These are phyloP conservation scores for Anisodus acutangulus DNA, from an alignment of 257 asterid species.

Conservation along the genomic window DNA sequence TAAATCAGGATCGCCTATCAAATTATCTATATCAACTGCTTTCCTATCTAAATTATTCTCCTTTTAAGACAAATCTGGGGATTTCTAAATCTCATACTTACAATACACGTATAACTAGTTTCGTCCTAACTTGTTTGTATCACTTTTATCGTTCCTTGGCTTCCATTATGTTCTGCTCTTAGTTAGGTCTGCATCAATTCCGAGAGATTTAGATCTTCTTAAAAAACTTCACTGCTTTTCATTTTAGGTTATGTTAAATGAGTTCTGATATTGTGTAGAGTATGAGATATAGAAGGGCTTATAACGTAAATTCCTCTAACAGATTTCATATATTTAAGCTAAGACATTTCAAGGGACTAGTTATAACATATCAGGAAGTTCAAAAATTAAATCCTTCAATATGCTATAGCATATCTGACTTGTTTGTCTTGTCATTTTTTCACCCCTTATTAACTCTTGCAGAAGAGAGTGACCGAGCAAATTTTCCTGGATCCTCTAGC, in stretches of 20 bases:
- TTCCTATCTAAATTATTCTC: neutral
- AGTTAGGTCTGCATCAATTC: conserved; percentile 3
- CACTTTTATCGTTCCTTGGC: neutral
- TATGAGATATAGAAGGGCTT: conserved; percentile 12
- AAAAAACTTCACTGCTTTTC: neutral
- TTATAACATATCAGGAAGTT: neutral
- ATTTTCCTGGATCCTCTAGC: conserved; percentile 64
- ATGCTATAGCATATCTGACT: neutral
- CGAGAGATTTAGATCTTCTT: neutral
- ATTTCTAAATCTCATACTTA: neutral
- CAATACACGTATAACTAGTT: neutral
- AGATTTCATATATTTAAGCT: neutral
- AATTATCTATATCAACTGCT: neutral
- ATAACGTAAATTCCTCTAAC: neutral
- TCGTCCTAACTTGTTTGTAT: neutral
- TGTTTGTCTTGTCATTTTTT: conserved; percentile 1
- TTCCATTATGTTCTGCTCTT: neutral
- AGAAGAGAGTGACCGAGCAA: conserved; percentile 85
- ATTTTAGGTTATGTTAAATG: neutral
- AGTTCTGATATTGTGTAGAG: neutral
- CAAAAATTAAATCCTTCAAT: neutral
- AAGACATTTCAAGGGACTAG: neutral
- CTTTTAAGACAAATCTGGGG: neutral
- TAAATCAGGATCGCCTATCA: neutral
- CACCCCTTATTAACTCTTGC: conserved; percentile 36